phyloP scores from a whole-genome alignment of 805 yeast species.

The Metschnikowia matae region DNA sequence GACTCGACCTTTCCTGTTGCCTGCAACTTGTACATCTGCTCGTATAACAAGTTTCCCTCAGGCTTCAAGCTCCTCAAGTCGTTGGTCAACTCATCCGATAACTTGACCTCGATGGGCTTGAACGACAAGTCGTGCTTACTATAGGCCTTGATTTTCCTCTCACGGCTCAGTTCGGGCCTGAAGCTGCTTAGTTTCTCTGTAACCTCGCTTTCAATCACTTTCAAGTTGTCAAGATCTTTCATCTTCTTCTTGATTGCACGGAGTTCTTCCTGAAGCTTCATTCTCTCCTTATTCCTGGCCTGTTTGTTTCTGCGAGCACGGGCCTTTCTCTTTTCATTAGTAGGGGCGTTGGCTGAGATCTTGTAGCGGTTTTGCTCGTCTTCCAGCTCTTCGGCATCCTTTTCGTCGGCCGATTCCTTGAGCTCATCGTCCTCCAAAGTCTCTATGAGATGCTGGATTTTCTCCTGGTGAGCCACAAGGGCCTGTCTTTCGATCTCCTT shows the following conservation, averaged over 20 bases:
- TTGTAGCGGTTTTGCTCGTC: constrained; percentile 35
- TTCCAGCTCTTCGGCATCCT: constrained; percentile 31
- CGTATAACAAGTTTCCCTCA: constrained; percentile 83
- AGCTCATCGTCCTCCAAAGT: constrained; percentile 59
- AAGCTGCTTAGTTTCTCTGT: constrained; percentile 26
- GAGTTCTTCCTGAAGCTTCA: constrained; percentile 51
- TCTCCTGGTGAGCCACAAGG: constrained; percentile 58
- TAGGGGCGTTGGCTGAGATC: constrained; percentile 72
- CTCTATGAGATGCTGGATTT: constrained; percentile 62
- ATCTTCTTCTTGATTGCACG: constrained; percentile 59
- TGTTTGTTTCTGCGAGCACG: constrained; percentile 70
- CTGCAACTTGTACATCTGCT: constrained; percentile 77
- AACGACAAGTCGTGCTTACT: constrained; percentile 40
- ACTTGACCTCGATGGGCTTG: constrained; percentile 65
- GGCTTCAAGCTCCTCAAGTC: constrained; percentile 81
- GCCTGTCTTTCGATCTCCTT: constrained; percentile 61
- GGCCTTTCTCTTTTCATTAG: constrained; percentile 67
- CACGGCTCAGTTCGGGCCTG: constrained; percentile 22
- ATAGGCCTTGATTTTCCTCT: constrained; percentile 27
- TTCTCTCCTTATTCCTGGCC: constrained; percentile 56
- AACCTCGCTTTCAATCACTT: constrained; percentile 26
- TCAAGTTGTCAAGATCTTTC: constrained; percentile 45
- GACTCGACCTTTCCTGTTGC: constrained; percentile 84
- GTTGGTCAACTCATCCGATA: constrained; percentile 83
- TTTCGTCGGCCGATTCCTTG: constrained; percentile 24